These are phyloP conservation scores for Penicillium palitans DNA, from an alignment of 2,329 filamentous ascomycete species.

Conservation along the genomic window DNA sequence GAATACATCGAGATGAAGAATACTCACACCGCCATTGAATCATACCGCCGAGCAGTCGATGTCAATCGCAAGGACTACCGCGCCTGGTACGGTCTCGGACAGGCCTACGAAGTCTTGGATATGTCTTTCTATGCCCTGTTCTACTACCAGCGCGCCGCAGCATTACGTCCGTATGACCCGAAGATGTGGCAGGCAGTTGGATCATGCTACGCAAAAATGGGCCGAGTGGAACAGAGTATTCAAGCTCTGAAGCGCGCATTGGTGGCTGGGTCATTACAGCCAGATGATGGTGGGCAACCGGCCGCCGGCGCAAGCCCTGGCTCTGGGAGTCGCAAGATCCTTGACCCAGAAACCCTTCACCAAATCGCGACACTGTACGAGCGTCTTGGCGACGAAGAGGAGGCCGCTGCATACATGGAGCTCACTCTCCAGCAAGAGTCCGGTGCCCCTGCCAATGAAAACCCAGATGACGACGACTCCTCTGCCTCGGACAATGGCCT, in stretches of 20 bases:
- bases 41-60: slow-evolving; percentile 91
- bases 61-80: slow-evolving; percentile 95
- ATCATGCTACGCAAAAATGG: slow-evolving; percentile 87
- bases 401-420: slow-evolving; percentile 93
- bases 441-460: slow-evolving; percentile 51
- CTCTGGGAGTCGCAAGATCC: slow-evolving; percentile 49
- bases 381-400: slow-evolving; percentile 70
- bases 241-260: slow-evolving; percentile 92
- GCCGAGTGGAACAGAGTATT: slow-evolving; percentile 82
- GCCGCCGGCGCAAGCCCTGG: slow-evolving; percentile 21
- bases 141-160: slow-evolving; percentile 95
- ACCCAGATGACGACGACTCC: slow-evolving; percentile 36
- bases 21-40: slow-evolving; percentile 95
- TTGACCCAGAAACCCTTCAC: slow-evolving; percentile 87
- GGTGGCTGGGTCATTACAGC: slow-evolving; percentile 83
- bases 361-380: slow-evolving; percentile 92
- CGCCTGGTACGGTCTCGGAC: slow-evolving; percentile 95
- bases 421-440: slow-evolving; percentile 90
- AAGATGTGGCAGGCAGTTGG: slow-evolving; percentile 99
- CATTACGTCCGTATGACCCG: slow-evolving; percentile 89
- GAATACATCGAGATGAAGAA: slow-evolving; percentile 99
- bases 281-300: slow-evolving; percentile 29
- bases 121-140: slow-evolving; percentile 97
- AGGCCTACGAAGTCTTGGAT: slow-evolving; percentile 96
- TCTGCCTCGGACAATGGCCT: slow-evolving; percentile 37